A percentile compares a stretch with the other conserved stretches of the same genome.
Evolutionary conservation across 179 eudicot species (phyloP).

Genomic region (Spinacia oleracea): DNA sequence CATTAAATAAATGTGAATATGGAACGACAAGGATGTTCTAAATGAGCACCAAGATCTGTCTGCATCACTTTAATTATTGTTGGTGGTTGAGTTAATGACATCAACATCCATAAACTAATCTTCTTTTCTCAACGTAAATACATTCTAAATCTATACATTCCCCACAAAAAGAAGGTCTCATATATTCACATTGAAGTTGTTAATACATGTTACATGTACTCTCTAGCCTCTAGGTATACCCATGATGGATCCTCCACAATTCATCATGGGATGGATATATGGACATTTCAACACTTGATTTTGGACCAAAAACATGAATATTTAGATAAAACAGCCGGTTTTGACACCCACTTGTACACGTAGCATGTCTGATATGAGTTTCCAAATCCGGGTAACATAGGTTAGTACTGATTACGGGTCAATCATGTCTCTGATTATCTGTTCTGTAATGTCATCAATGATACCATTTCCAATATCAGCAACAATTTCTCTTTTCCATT

Average conservation of each 20-base stretch:
- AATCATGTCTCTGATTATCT: slow-evolving; percentile 43
- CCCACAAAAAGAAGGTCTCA: too few relatives aligned
- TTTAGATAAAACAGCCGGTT: background rate
- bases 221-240: too few relatives aligned
- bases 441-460: slow-evolving; percentile 45
- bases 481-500: slow-evolving; percentile 34
- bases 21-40: background rate
- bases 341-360: background rate
- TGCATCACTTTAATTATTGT: slow-evolving; percentile 12
- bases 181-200: too few relatives aligned
- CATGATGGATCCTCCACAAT: too few relatives aligned
- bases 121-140: slow-evolving; percentile 6
- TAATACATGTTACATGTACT: background rate
- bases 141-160: background rate
- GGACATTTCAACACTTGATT: background rate
- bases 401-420: background rate
- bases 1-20: background rate
- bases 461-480: slow-evolving; percentile 51
- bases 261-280: background rate
- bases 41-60: background rate
- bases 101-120: slow-evolving; percentile 5
- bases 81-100: slow-evolving; percentile 11
- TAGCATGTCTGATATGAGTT: background rate
- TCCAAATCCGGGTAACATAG: background rate
- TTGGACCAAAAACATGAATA: too few relatives aligned